Evolutionary conservation across 495 filamentous ascomycete species (phyloP).

Genomic region (Penicillium parvum): DNA sequence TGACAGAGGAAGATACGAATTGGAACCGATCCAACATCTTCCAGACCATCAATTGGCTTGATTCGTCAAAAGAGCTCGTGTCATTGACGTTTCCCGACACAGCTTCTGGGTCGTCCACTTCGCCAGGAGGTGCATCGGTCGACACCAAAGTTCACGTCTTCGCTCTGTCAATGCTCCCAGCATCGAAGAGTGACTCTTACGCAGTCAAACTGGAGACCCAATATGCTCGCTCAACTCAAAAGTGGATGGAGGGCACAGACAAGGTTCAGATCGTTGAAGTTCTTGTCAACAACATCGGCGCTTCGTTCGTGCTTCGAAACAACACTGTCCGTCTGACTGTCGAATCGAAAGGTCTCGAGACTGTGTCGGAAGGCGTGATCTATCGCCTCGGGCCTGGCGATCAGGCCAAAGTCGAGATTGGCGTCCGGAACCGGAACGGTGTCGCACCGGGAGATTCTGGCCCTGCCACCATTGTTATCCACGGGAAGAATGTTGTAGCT

Average conservation of each 20-base stretch:
- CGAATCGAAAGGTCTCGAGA: constrained; percentile 32
- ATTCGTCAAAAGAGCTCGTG: constrained; percentile 41
- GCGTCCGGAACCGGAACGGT: constrained; percentile 30
- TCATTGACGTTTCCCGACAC: constrained; percentile 37
- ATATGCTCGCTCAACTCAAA: constrained; percentile 50
- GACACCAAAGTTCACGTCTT: constrained; percentile 24
- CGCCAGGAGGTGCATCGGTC: constrained; percentile 16
- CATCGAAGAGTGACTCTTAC: neutral
- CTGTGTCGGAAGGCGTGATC: constrained; percentile 33
- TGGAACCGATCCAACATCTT: constrained; percentile 52
- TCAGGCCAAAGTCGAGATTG: constrained; percentile 45
- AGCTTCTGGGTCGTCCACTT: constrained; percentile 13
- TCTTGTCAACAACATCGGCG: constrained; percentile 47
- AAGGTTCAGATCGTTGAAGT: constrained; percentile 50
- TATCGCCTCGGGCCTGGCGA: constrained; percentile 51
- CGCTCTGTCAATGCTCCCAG: constrained; percentile 21
- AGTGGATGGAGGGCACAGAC: constrained; percentile 39
- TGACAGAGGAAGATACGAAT: constrained; percentile 40
- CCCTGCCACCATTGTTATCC: constrained; percentile 25
- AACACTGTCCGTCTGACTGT: constrained; percentile 35
- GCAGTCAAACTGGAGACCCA: constrained; percentile 33
- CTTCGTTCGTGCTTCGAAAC: constrained; percentile 34
- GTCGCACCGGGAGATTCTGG: constrained; percentile 10
- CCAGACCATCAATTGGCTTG: constrained; percentile 43
- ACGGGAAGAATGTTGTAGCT: constrained; percentile 20